phyloP scores from a whole-genome alignment of 2,329 filamentous ascomycete species.

The Trichoderma citrinoviride region DNA sequence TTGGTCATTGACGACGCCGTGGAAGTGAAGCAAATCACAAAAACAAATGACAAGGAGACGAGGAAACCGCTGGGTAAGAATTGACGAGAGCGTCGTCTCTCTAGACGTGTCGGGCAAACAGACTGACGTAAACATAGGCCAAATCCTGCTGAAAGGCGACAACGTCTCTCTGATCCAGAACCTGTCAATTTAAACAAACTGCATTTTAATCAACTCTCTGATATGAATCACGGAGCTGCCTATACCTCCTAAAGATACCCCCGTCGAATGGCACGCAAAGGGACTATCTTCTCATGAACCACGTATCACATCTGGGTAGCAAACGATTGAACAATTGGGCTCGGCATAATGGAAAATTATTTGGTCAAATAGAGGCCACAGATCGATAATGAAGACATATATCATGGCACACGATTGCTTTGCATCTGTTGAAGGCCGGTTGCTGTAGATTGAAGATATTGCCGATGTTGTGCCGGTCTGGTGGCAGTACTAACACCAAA shows the following conservation, averaged over 20 bases:
- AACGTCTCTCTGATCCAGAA: conserved; percentile 80
- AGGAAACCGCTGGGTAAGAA: conserved; percentile 71
- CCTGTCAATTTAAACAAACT: conserved; percentile 33
- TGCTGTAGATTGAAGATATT: not conserved
- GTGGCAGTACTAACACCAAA: not conserved
- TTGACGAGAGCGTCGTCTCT: not conserved
- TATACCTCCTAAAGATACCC: conserved; percentile 13
- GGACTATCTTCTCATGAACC: conserved; percentile 13
- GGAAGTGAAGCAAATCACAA: conserved; percentile 82
- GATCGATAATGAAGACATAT: not conserved
- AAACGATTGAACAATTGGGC: conserved; percentile 10
- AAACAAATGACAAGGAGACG: conserved; percentile 71
- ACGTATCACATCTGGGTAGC: conserved; percentile 13
- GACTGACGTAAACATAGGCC: conserved; percentile 53
- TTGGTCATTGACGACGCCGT: conserved; percentile 93
- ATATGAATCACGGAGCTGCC: conserved; percentile 9
- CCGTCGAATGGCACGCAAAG: conserved; percentile 11
- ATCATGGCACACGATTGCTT: too few species aligned
- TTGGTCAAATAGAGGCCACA: not conserved
- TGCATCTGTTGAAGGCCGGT: not conserved
- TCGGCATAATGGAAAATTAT: conserved; percentile 15
- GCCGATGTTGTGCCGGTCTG: conserved; percentile 16
- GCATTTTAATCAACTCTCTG: conserved; percentile 3
- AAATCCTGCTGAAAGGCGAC: conserved; percentile 84
- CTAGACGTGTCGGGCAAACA: conserved; percentile 19